A percentile compares a stretch with the other conserved stretches of the same genome.
These are phyloP conservation scores for Pyrus bretschneideri DNA, from an alignment of 306 rosid species.

Conservation along the genomic window DNA sequence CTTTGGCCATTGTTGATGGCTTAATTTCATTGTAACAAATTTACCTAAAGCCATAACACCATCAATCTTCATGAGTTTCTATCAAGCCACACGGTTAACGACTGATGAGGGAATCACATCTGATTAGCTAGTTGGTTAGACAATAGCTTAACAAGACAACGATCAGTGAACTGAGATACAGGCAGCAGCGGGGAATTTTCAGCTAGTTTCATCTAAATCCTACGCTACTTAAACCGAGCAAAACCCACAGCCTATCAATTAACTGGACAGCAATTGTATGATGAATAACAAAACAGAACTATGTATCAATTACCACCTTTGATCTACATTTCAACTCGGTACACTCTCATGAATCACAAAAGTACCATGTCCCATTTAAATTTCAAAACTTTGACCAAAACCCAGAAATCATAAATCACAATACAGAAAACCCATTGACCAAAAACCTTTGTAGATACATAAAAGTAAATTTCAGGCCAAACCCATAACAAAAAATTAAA, in stretches of 20 bases:
- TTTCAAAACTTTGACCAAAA: neutral
- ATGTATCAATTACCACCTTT: neutral
- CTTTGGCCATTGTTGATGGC: neutral
- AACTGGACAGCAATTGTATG: neutral
- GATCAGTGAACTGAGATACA: too few relatives aligned
- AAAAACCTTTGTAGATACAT: neutral
- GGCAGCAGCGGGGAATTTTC: too few relatives aligned
- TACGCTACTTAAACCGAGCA: neutral
- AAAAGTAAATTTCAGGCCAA: neutral
- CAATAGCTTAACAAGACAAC: too few relatives aligned
- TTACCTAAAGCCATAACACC: neutral
- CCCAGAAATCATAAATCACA: neutral
- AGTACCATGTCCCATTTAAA: neutral
- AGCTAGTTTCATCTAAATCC: neutral
- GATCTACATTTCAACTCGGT: neutral
- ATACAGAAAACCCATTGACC: constrained; percentile 1
- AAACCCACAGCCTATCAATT: neutral
- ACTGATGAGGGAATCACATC: too few relatives aligned
- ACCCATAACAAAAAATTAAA: neutral
- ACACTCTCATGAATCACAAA: neutral
- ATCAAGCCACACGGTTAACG: neutral
- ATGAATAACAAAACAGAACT: neutral
- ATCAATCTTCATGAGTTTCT: neutral
- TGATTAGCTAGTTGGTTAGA: too few relatives aligned
- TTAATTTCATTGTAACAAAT: neutral